Base-by-base conservation (phyloP, 1,284 basidiomycete genomes). In the Ganoderma sinense region DNA sequence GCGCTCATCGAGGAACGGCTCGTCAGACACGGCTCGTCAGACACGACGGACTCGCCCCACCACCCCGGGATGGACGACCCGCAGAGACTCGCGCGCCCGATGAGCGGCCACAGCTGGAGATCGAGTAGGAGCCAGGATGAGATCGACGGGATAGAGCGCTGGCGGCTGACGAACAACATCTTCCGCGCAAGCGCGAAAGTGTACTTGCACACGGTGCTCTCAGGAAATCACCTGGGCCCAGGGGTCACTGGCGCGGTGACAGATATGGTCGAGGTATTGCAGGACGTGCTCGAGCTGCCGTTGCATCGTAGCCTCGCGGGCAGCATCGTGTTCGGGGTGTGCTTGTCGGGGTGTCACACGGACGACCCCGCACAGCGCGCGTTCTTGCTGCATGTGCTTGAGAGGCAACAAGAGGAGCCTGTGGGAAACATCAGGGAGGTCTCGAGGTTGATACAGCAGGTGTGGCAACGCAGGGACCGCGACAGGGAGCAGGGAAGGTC, bases 311-410 rank as follows among this genome's bases (percentile, higher is more conserved):
- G 86, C 20, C 91, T 94, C 29, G 86, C 94, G 65, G 85, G 93
- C 40, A 93, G 90, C 78, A 93, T 92, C 13, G 91, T 95, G 72
- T 94, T 94, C 75, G 87, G 88, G 62, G 88, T 93, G 68, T 93
- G 90, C 76, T 86, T 94, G 63, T 88, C 87, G 70, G 93, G 92
- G 1, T 89, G 87, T 75, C 84, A 94, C 69, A 89, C 91, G 71
- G 87, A 89, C 76, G 82, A 87, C 63, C 63, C 51, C 10, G 69
- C 69, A 2, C 83, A 89, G 72, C 85, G 87, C 65, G 59, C 71
- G 0, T 83, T 84, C 73, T 82, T 94, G 40, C 72, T 82, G 43
- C 75, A 76, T 18, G 81, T 88, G 64, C 82, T 94, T 62, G 75
- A 82, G 69, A 82, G 82, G 71, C 88, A 90, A 73, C 84, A 85